Evolutionary conservation across 2,329 filamentous ascomycete genomes (phyloP), one percentile per base, ranked within the genome.

Genomic region (Byssochlamys sp.): DNA sequence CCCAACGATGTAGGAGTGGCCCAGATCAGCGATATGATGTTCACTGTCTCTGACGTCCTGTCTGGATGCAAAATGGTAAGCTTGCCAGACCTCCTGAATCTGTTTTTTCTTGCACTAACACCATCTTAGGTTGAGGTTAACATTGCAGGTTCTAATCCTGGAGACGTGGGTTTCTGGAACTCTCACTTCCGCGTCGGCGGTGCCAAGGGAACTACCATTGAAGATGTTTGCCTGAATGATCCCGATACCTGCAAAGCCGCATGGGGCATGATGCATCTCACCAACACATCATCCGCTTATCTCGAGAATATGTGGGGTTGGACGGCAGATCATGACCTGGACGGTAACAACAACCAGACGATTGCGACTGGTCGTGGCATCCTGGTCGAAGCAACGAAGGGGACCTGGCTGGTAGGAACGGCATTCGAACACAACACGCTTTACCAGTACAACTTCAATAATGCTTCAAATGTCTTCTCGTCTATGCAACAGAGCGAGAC

Each of bases 241-340:
- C 68, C 74, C 0, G 67, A 65, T 31, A 60, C 69, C 45, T 81
- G 80, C 67, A 78, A 77, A 65, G 80, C 76, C 1, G 77, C 79
- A 0, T 80, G 76, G 56, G 68, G 77, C 33, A 67, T 81, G 55
- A 70, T 85, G 53, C 81, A 85, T 62, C 69, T 84, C 19, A 78
- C 77, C 0, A 58, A 70, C 11, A 70, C 67, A 0, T 75, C 77
- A 0, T 77, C 77, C 1, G 77, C 76, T 2, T 83, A 84, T 60
- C 72, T 83, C 49, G 81, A 84, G 65, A 82, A 83, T 62, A 70
- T 78, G 57, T 77, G 78, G 78, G 67, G 74, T 2, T 80, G 78
- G 78, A 78, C 73, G 14, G 75, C 76, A 3, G 65, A 80, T 60
- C 78, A 80, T 66, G 78, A 78, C 59, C 70, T 84, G 35, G 73